Evolutionary conservation across 495 filamentous ascomycete genomes (phyloP).

Genomic region (Peziza echinospora): DNA sequence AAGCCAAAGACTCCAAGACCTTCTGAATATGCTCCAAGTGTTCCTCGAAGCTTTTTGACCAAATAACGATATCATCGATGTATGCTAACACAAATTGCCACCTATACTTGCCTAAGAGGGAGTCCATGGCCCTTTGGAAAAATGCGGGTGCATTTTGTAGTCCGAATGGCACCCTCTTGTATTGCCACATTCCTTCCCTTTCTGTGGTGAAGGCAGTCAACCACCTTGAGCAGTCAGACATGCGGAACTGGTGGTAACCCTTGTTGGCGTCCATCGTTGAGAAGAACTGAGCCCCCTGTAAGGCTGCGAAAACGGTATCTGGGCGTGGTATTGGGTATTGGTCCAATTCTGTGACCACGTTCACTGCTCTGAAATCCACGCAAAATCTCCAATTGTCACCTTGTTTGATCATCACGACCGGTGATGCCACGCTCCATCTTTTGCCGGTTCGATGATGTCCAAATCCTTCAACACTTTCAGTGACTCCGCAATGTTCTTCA

Average conservation of each 20-base stretch:
- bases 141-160: background rate
- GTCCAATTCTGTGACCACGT: background rate
- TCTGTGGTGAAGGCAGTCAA: background rate
- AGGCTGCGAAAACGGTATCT: background rate
- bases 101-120: background rate
- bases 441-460: background rate
- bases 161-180: background rate
- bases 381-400: slow-evolving; percentile 1
- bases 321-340: background rate
- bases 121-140: slow-evolving; percentile 2
- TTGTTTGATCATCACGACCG: background rate
- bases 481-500: background rate
- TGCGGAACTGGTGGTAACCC: background rate
- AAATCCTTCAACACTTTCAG: background rate
- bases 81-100: background rate
- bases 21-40: background rate
- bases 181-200: background rate
- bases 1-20: background rate
- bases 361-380: background rate
- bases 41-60: background rate
- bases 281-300: background rate
- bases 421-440: background rate
- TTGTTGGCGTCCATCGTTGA: background rate
- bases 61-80: slow-evolving; percentile 1
- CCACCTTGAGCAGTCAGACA: background rate